phyloP scores from a whole-genome alignment of 768 basidiomycete genomes.

The Mycena haematopus region DNA sequence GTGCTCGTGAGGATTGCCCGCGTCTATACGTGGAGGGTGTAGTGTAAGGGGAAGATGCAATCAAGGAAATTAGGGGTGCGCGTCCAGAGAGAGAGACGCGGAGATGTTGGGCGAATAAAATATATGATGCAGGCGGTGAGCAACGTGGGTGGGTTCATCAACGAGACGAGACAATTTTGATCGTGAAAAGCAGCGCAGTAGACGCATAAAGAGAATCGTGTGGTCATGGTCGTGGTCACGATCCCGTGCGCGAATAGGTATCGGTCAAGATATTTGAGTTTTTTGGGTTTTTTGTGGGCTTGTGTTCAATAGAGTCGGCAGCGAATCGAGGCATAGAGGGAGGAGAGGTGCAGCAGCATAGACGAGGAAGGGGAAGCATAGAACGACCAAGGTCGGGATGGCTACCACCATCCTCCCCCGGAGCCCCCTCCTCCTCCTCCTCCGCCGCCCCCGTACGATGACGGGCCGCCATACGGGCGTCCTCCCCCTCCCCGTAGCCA shows the following conservation, averaged over 20 bases:
- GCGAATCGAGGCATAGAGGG: conserved; percentile 9
- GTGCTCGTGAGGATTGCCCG: conserved; percentile 27
- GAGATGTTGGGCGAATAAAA: conserved; percentile 33
- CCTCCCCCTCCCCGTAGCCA: conserved; percentile 28
- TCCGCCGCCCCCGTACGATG: conserved; percentile 33
- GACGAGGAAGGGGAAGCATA: not conserved
- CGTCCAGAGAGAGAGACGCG: conserved; percentile 30
- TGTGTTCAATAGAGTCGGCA: conserved; percentile 7
- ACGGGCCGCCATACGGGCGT: not conserved
- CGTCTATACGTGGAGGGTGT: conserved; percentile 26
- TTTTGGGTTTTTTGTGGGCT: conserved; percentile 26
- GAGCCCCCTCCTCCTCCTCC: conserved; percentile 27
- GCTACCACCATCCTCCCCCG: conserved; percentile 48
- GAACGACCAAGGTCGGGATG: conserved; percentile 22
- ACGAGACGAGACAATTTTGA: conserved; percentile 55
- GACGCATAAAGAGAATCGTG: conserved; percentile 29
- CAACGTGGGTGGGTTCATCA: conserved; percentile 49
- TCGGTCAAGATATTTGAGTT: conserved; percentile 31
- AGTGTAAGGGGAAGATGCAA: conserved; percentile 23
- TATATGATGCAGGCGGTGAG: conserved; percentile 49
- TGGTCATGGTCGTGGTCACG: conserved; percentile 31
- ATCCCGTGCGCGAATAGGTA: conserved; percentile 25
- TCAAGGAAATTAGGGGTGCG: conserved; percentile 29
- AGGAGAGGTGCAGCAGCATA: not conserved
- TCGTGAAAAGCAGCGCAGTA: conserved; percentile 67